Percentiles rank a stretch among this genome's conserved stretches.
These are phyloP conservation scores for Royoungia palumana DNA, from an alignment of 768 basidiomycete species.

Conservation along the genomic window DNA sequence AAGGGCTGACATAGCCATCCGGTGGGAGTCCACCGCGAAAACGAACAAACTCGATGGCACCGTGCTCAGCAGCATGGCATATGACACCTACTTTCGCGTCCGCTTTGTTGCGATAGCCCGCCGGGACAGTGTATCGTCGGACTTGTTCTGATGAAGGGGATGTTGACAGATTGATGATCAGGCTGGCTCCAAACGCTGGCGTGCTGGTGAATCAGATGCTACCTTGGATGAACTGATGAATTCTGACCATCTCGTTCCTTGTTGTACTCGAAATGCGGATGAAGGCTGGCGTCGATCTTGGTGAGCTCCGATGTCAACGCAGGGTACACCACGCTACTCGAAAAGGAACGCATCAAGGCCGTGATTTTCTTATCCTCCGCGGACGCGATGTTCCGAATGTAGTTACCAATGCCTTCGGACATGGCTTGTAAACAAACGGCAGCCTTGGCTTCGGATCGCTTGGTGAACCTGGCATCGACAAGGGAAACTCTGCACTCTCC, in stretches of 20 bases:
- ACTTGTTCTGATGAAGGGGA: constrained; percentile 32
- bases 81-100: constrained; percentile 63
- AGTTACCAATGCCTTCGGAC: constrained; percentile 56
- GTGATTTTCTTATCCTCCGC: constrained; percentile 47
- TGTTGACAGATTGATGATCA: constrained; percentile 42
- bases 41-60: constrained; percentile 58
- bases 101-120: constrained; percentile 52
- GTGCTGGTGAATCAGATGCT: background rate
- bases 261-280: constrained; percentile 39
- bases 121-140: constrained; percentile 44
- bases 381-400: constrained; percentile 46
- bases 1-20: constrained; percentile 38
- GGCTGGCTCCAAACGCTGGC: constrained; percentile 53
- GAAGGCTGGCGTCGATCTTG: constrained; percentile 38
- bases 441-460: constrained; percentile 62
- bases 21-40: constrained; percentile 46
- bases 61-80: constrained; percentile 49
- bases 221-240: background rate
- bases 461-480: constrained; percentile 60
- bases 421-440: constrained; percentile 67
- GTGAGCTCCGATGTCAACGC: constrained; percentile 43
- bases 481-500: constrained; percentile 53
- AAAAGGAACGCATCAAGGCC: constrained; percentile 42
- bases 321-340: constrained; percentile 44
- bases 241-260: constrained; percentile 51